Conservation (phyloP, 192 early-diverging fungal species). For the Entomortierella chlamydospora region DNA sequence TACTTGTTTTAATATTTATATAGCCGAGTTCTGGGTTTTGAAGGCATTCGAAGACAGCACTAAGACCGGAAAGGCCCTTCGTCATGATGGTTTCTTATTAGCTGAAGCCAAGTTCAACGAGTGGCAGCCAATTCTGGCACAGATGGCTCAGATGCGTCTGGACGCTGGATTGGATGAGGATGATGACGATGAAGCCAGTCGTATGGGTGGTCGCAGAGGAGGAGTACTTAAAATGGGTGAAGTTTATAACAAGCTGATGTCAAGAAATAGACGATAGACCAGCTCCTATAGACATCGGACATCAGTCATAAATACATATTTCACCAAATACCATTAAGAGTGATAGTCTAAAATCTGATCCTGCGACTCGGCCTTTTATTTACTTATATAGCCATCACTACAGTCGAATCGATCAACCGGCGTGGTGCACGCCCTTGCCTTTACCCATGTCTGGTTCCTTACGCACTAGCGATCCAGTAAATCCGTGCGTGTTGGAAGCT, state of each 20-base stretch:
- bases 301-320: too few species aligned
- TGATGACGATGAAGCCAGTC: slow-evolving; percentile 32
- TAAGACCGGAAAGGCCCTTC: slow-evolving; percentile 58
- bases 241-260: slow-evolving; percentile 53
- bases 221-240: slow-evolving; percentile 49
- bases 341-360: not conserved
- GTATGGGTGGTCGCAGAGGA: slow-evolving; percentile 31
- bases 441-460: slow-evolving; percentile 13
- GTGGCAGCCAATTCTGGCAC: slow-evolving; percentile 57
- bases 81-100: slow-evolving; percentile 58
- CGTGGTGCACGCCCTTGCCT: slow-evolving; percentile 25
- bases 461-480: slow-evolving; percentile 5
- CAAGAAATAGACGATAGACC: slow-evolving; percentile 49
- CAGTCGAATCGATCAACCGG: not conserved
- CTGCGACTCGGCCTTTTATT: not conserved
- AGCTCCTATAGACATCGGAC: not conserved
- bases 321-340: not conserved
- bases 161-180: slow-evolving; percentile 56
- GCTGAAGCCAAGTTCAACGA: slow-evolving; percentile 59
- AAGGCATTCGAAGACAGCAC: slow-evolving; percentile 56
- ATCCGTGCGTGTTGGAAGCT: slow-evolving; percentile 35
- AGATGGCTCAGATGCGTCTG: slow-evolving; percentile 57
- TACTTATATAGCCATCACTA: too few species aligned
- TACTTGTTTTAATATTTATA: not conserved
- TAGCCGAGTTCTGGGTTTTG: slow-evolving; percentile 58